These are phyloP conservation scores for Arthrobotrys sinensis DNA, from an alignment of 2,329 filamentous ascomycete genomes.

Conservation along the genomic window DNA sequence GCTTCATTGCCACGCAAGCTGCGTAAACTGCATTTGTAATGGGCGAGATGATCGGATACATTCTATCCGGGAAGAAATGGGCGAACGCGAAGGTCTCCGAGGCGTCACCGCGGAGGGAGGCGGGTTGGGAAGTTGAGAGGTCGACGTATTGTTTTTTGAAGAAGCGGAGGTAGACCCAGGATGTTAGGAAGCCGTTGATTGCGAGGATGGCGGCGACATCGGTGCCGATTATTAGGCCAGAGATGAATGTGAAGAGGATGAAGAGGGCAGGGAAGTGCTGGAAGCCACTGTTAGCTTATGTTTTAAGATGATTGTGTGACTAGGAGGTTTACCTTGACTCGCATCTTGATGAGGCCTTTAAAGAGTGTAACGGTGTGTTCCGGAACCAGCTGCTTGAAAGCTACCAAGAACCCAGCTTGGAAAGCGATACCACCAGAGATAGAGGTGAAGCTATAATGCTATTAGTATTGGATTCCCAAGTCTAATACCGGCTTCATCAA, in stretches of 20 bases:
- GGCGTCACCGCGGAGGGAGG: constrained; percentile 85
- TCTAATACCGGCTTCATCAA: neutral
- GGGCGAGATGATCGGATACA: constrained; percentile 82
- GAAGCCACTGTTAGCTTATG: neutral
- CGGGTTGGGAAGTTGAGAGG: constrained; percentile 75
- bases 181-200: constrained; percentile 84
- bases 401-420: constrained; percentile 93
- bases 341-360: constrained; percentile 87
- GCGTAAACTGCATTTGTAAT: constrained; percentile 83
- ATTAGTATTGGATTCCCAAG: neutral
- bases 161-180: constrained; percentile 97
- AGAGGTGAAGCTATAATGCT: constrained; percentile 76
- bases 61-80: constrained; percentile 90
- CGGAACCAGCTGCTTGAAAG: constrained; percentile 96
- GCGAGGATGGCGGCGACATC: constrained; percentile 84
- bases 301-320: neutral
- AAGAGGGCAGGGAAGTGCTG: constrained; percentile 84
- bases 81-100: constrained; percentile 97
- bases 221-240: constrained; percentile 77
- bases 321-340: constrained; percentile 77
- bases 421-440: constrained; percentile 91
- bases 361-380: constrained; percentile 97
- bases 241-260: constrained; percentile 79
- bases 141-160: constrained; percentile 84
- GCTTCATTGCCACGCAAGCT: constrained; percentile 79